Conservation (phyloP, 2,329 filamentous ascomycete genomes). For the Aspergillus vadensis region DNA sequence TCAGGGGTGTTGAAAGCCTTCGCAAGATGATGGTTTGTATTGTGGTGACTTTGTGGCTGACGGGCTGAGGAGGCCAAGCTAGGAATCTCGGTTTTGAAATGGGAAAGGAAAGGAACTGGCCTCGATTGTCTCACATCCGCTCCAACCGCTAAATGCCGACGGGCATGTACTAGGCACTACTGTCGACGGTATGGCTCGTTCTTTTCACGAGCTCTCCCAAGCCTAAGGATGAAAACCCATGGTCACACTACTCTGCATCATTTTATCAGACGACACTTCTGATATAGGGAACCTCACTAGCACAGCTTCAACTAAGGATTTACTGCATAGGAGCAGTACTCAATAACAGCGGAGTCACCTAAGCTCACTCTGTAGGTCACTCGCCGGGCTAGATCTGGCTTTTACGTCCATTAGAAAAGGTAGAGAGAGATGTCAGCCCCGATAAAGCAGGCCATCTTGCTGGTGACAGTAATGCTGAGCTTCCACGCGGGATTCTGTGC, state of each 20-base stretch:
- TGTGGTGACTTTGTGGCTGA: slow-evolving; percentile 12
- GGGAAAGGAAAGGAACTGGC: neutral
- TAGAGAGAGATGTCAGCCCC: slow-evolving; percentile 7
- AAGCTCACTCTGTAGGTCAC: slow-evolving; percentile 17
- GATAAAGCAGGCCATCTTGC: neutral
- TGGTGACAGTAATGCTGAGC: slow-evolving; percentile 11
- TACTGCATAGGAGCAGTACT: slow-evolving; percentile 13
- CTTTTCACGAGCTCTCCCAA: slow-evolving; percentile 2
- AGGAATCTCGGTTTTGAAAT: neutral
- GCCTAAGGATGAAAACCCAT: slow-evolving; percentile 9
- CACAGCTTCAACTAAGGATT: slow-evolving; percentile 16
- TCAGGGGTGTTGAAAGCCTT: slow-evolving; percentile 10
- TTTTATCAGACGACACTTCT: slow-evolving; percentile 18
- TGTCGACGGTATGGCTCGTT: slow-evolving; percentile 1
- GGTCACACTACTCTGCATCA: slow-evolving; percentile 6
- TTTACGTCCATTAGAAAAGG: slow-evolving; percentile 9
- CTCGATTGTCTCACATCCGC: neutral
- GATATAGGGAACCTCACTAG: neutral
- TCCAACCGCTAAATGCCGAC: neutral
- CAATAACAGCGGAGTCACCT: slow-evolving; percentile 8
- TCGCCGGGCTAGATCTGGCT: slow-evolving; percentile 6
- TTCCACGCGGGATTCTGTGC: slow-evolving; percentile 41
- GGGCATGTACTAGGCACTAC: neutral
- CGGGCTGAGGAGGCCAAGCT: slow-evolving; percentile 5
- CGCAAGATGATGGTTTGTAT: slow-evolving; percentile 16